phyloP scores from a whole-genome alignment of 768 basidiomycete species.

The Gymnopilus dilepis region DNA sequence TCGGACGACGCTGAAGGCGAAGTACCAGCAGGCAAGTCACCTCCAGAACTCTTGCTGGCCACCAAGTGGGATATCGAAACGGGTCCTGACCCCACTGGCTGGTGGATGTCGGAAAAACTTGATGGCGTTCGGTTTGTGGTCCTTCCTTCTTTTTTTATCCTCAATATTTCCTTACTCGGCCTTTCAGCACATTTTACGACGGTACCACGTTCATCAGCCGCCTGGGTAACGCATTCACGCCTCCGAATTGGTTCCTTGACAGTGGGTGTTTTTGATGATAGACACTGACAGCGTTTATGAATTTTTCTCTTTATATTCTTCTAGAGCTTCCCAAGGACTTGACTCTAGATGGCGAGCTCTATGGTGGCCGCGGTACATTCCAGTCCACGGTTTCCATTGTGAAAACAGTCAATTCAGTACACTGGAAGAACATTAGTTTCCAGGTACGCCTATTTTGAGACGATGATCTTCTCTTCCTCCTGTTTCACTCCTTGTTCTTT shows the following conservation, averaged over 20 bases:
- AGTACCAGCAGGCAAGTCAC: conserved; percentile 35
- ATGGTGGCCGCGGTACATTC: conserved; percentile 60
- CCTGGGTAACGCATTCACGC: conserved; percentile 62
- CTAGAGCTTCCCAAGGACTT: conserved; percentile 58
- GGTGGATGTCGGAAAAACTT: conserved; percentile 68
- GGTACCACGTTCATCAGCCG: conserved; percentile 58
- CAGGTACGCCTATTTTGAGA: conserved; percentile 40
- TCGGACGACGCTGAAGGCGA: conserved; percentile 35
- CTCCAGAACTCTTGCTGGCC: conserved; percentile 56
- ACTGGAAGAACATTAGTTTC: conserved; percentile 60
- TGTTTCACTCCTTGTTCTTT: not conserved
- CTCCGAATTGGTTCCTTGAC: conserved; percentile 62
- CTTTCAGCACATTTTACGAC: conserved; percentile 56
- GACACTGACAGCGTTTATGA: not conserved
- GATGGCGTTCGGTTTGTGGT: conserved; percentile 62
- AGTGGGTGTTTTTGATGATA: conserved; percentile 38
- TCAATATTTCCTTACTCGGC: conserved; percentile 1
- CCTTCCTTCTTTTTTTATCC: not conserved
- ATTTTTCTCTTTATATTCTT: not conserved
- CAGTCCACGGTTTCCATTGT: conserved; percentile 65
- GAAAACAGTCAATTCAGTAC: conserved; percentile 59
- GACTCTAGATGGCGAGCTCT: conserved; percentile 66
- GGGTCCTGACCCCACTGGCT: conserved; percentile 59
- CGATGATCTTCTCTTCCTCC: not conserved
- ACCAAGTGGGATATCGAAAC: conserved; percentile 62